Conservation (phyloP, 805 yeast species). For the Kuraishia cidri region DNA sequence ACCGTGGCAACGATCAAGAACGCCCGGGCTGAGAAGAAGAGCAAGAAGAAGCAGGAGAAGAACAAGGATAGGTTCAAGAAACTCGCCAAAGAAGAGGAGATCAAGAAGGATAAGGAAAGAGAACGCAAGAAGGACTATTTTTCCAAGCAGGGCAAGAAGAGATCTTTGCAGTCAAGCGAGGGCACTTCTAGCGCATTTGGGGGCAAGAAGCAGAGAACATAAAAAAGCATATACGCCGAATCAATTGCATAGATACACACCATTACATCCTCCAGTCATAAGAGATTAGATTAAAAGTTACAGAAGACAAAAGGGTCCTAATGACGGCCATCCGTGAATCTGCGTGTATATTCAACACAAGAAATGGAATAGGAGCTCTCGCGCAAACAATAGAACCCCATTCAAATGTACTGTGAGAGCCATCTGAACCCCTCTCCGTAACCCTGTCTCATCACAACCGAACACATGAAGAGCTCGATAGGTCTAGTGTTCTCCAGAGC, state of each 20-base stretch:
- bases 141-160: constrained; percentile 59
- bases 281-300: too few species aligned
- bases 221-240: constrained; percentile 1
- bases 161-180: constrained; percentile 27
- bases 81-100: constrained; percentile 65
- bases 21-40: constrained; percentile 75
- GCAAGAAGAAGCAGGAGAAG: constrained; percentile 64
- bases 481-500: constrained; percentile 74
- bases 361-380: too few species aligned
- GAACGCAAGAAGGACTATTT: constrained; percentile 87
- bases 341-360: too few species aligned
- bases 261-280: too few species aligned
- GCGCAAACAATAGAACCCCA: background rate
- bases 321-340: background rate
- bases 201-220: constrained; percentile 9
- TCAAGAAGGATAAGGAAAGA: constrained; percentile 63
- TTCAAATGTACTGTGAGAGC: constrained; percentile 89
- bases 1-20: constrained; percentile 78
- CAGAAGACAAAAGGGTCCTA: too few species aligned
- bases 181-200: constrained; percentile 17
- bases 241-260: too few species aligned
- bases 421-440: constrained; percentile 98
- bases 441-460: constrained; percentile 97
- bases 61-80: constrained; percentile 69
- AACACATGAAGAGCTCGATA: constrained; percentile 93